Evolutionary conservation across 78 protist species (phyloP).

Genomic region (Dictyostelium citrinum): DNA sequence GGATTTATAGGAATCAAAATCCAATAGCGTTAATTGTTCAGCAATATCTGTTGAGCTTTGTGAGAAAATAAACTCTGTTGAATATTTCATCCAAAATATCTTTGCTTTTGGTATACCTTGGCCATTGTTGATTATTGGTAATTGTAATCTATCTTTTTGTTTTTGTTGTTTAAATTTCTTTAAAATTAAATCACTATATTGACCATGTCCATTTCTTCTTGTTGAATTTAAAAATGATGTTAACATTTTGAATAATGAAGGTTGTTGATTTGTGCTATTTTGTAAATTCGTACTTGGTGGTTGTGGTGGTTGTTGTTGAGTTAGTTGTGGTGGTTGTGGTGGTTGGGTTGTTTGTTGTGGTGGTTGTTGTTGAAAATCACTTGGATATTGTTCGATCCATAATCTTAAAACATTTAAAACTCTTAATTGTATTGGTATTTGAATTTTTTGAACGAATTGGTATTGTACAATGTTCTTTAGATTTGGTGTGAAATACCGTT

Average conservation of each 20-base stretch:
- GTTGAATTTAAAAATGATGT: not conserved
- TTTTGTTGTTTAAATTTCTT: constrained; percentile 9
- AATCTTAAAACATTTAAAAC: constrained; percentile 34
- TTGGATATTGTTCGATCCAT: constrained; percentile 40
- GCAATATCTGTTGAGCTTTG: constrained; percentile 11
- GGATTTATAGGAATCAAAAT: constrained; percentile 36
- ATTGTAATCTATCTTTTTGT: not conserved
- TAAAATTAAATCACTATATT: constrained; percentile 21
- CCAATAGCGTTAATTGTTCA: constrained; percentile 24
- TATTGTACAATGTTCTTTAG: not conserved
- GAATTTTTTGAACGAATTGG: constrained; percentile 6
- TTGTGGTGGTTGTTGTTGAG: not conserved
- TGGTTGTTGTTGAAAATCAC: constrained; percentile 1
- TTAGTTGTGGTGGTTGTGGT: not conserved
- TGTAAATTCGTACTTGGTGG: not conserved
- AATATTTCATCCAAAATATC: constrained; percentile 59
- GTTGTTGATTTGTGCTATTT: not conserved
- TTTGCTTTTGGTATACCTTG: not conserved
- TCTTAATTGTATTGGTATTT: constrained; percentile 38
- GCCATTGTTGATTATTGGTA: not conserved
- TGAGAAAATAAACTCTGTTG: constrained; percentile 26
- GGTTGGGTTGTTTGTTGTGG: not conserved
- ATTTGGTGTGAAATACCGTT: constrained; percentile 44
- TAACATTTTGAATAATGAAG: not conserved
- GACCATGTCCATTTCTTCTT: constrained; percentile 33